Base-by-base conservation (phyloP, 495 filamentous ascomycete genomes). In the Penicillium bialowiezense region DNA sequence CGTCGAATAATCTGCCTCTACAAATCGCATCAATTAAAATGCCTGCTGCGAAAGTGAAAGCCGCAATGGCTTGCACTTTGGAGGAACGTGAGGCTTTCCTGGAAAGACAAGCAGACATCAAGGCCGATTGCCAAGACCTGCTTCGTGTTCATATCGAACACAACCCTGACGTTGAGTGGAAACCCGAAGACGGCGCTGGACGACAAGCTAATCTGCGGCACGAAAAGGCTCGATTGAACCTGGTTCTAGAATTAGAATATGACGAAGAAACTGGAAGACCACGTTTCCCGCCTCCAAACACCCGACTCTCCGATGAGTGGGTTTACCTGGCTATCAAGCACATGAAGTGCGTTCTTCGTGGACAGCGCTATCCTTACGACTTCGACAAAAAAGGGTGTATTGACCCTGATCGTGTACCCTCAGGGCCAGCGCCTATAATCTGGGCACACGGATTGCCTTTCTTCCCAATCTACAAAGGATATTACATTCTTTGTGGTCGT, bases 401-500 rank as follows among this genome's bases (percentile, higher is more conserved):
- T 21, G 15, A 48, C 20, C 42, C 45, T 7, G 7, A 46, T 1
- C 58, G 58, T 2, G 51, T 62, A 15, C 45, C 58, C 0, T 52
- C 51, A 1, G 58, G 55, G 4, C 15, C 45, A 1, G 28, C 45
- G 2, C 55, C 55, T 0, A 50, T 59, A 2, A 19, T 48, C 33
- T 62, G 55, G 55, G 58, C 58, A n/a, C 55, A 62, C 18, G 58
- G 58, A 0, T 17, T 62, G n/a, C 58, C 58, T 1, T 55, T 53
- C 33, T 55, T 62, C 45, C 58, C 58, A 5, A 41, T 62, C 0
- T 62, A 44, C 42, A 52, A 53, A 15, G 58, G 55, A 0, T 62
- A 62, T 15, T 62, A 62, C 34, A 50, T 62, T 14, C 59, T 62
- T 23, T 52, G 44, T 20, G 59, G 59, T 7, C 49, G 59, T 1